A percentile compares a stretch with the other conserved stretches of the same genome.
phyloP scores from a whole-genome alignment of 1,284 basidiomycete species.

The Microbotryum lychnidis-dioicae region DNA sequence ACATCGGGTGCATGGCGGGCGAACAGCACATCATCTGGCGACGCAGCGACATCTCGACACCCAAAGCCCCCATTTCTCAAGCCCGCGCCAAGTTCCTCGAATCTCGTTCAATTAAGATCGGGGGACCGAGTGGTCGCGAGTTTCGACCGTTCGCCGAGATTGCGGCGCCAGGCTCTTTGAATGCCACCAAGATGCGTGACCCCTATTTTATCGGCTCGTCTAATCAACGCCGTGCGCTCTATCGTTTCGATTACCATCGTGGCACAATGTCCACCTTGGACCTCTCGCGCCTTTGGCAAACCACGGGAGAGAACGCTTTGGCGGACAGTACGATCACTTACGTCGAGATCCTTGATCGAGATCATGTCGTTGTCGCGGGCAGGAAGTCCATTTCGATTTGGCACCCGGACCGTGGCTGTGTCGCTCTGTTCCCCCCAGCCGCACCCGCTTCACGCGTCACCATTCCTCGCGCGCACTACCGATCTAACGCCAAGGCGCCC shows the following conservation, averaged over 20 bases:
- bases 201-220: neutral
- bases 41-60: neutral
- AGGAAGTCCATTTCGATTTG: neutral
- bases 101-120: too few relatives aligned
- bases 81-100: neutral
- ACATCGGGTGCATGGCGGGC: neutral
- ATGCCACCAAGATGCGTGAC: slow-evolving; percentile 1
- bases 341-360: neutral
- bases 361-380: neutral
- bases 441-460: too few relatives aligned
- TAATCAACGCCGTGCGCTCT: neutral
- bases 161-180: neutral
- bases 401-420: neutral
- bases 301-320: neutral
- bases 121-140: too few relatives aligned
- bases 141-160: neutral
- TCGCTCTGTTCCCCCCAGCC: neutral
- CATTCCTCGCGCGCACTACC: too few relatives aligned
- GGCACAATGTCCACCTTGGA: neutral
- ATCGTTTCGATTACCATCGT: neutral
- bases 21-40: slow-evolving; percentile 1
- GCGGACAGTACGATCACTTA: neutral
- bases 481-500: too few relatives aligned
- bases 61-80: neutral
- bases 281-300: slow-evolving; percentile 1